These are phyloP conservation scores for Pinus albicaulis DNA, from an alignment of 75 land plant species.

Conservation along the genomic window DNA sequence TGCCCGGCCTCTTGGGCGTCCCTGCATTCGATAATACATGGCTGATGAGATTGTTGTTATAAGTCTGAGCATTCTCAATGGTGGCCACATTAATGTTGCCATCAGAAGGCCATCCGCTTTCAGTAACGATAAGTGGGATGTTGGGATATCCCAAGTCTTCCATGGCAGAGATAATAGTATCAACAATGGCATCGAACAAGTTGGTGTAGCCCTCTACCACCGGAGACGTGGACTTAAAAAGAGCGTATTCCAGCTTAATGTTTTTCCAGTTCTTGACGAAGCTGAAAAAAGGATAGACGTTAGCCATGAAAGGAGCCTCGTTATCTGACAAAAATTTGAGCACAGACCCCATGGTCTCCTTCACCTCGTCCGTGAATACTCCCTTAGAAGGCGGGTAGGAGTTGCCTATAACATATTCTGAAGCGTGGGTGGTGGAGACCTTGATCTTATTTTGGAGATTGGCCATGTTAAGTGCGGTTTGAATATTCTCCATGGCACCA, in stretches of 20 bases:
- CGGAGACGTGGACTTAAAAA: not conserved
- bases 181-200: slow-evolving; percentile 84
- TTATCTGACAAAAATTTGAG: slow-evolving; percentile 14
- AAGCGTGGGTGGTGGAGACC: slow-evolving; percentile 19
- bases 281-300: slow-evolving; percentile 37
- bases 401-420: slow-evolving; percentile 5
- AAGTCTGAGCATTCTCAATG: too few species aligned
- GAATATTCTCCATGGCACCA: too few species aligned
- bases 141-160: slow-evolving; percentile 50
- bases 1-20: too few species aligned
- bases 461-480: too few species aligned
- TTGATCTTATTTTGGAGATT: too few species aligned
- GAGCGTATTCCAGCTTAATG: not conserved
- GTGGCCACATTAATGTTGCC: too few species aligned
- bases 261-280: slow-evolving; percentile 12
- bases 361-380: slow-evolving; percentile 8
- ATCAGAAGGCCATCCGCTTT: slow-evolving; percentile 92
- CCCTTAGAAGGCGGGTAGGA: slow-evolving; percentile 32
- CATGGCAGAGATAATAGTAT: slow-evolving; percentile 67
- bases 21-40: too few species aligned
- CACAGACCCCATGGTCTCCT: slow-evolving; percentile 5
- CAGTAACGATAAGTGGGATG: slow-evolving; percentile 68
- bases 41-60: too few species aligned
- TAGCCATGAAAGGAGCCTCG: slow-evolving; percentile 30
- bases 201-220: slow-evolving; percentile 31